These are phyloP conservation scores for Phytophthora crassamura DNA, from an alignment of 352 stramenopile species.

Conservation along the genomic window DNA sequence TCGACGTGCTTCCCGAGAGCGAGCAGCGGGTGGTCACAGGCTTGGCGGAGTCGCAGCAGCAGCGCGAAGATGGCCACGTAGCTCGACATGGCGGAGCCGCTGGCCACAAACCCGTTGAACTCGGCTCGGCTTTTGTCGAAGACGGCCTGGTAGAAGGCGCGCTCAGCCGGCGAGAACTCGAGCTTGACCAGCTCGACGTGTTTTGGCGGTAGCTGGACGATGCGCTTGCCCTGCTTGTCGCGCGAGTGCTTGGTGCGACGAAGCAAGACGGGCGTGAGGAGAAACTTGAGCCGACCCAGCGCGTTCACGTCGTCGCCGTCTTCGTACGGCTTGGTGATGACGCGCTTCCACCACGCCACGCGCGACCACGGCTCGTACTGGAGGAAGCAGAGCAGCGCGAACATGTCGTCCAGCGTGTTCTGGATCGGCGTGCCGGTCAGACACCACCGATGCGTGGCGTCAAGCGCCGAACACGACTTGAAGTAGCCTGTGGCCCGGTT, in stretches of 20 bases:
- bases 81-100: slow-evolving; percentile 71
- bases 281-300: slow-evolving; percentile 66
- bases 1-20: slow-evolving; percentile 76
- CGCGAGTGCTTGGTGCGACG: slow-evolving; percentile 87
- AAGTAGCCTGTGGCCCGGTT: slow-evolving; percentile 84
- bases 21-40: slow-evolving; percentile 91
- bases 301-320: slow-evolving; percentile 66
- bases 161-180: slow-evolving; percentile 77
- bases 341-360: slow-evolving; percentile 82
- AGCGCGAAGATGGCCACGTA: slow-evolving; percentile 92
- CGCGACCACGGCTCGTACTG: slow-evolving; percentile 88
- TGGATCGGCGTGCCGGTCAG: slow-evolving; percentile 92
- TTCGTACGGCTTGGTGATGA: slow-evolving; percentile 83
- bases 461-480: slow-evolving; percentile 59
- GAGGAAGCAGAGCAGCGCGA: slow-evolving; percentile 86
- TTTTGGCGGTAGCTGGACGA: slow-evolving; percentile 81
- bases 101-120: slow-evolving; percentile 90
- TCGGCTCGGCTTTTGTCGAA: slow-evolving; percentile 86
- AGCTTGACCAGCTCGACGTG: slow-evolving; percentile 71
- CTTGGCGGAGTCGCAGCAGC: slow-evolving; percentile 87
- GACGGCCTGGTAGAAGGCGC: slow-evolving; percentile 88
- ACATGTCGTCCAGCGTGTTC: slow-evolving; percentile 90
- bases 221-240: slow-evolving; percentile 62
- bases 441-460: slow-evolving; percentile 83
- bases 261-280: slow-evolving; percentile 81